phyloP scores from a whole-genome alignment of 2,329 filamentous ascomycete genomes.

The Zasmidium citrigriseum region DNA sequence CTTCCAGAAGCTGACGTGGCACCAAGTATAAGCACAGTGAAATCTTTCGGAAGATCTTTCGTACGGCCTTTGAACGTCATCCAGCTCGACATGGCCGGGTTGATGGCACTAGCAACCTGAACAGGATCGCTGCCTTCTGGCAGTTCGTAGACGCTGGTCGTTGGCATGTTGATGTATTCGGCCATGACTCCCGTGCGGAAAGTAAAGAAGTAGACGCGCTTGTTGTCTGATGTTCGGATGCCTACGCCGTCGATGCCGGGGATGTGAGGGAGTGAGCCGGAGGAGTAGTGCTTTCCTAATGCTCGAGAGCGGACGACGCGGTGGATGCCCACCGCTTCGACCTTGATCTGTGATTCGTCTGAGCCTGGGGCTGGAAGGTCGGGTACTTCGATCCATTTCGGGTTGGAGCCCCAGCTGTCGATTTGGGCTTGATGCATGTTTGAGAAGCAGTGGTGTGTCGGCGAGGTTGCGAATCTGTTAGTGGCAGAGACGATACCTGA shows the following conservation, averaged over 20 bases:
- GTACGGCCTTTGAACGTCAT: conserved; percentile 56
- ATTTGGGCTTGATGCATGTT: conserved; percentile 45
- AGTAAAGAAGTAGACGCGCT: conserved; percentile 53
- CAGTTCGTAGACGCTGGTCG: conserved; percentile 42
- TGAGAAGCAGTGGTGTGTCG: not conserved
- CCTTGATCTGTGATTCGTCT: conserved; percentile 51
- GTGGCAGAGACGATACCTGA: not conserved
- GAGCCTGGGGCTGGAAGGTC: conserved; percentile 39
- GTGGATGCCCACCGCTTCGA: conserved; percentile 56
- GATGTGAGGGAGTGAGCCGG: conserved; percentile 51
- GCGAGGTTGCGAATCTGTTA: too few species aligned
- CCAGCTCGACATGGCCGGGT: conserved; percentile 59
- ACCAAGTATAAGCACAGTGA: conserved; percentile 55
- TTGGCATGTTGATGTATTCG: conserved; percentile 52
- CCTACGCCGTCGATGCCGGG: conserved; percentile 59
- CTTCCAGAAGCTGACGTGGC: conserved; percentile 56
- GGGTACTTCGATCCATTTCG: conserved; percentile 33
- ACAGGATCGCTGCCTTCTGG: conserved; percentile 50
- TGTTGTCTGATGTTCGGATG: conserved; percentile 42
- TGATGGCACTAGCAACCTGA: conserved; percentile 55
- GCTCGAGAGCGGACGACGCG: conserved; percentile 57
- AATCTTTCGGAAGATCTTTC: conserved; percentile 41
- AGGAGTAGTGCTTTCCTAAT: conserved; percentile 57
- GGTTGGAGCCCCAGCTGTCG: conserved; percentile 41
- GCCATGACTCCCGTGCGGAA: conserved; percentile 48